phyloP scores from a whole-genome alignment of 495 filamentous ascomycete species.

The Daldinia loculata region DNA sequence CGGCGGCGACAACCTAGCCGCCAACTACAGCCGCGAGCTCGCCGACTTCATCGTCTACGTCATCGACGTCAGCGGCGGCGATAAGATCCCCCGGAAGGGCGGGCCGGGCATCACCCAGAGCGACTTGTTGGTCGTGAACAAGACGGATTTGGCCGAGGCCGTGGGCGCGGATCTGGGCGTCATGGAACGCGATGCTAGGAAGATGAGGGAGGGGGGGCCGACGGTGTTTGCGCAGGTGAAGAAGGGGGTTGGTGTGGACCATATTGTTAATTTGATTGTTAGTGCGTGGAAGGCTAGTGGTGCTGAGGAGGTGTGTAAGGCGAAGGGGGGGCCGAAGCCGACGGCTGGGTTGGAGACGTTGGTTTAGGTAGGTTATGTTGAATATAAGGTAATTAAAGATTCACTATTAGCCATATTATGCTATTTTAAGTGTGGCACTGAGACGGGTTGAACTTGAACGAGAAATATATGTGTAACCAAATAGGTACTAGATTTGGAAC shows the following conservation, averaged over 20 bases:
- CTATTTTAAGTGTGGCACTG: background rate
- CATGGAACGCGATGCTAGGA: conserved; percentile 93
- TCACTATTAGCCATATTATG: background rate
- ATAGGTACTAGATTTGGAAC: conserved; percentile 1
- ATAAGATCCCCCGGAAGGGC: conserved; percentile 96
- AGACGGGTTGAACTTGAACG: background rate
- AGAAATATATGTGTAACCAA: conserved; percentile 1
- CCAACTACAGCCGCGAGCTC: conserved; percentile 92
- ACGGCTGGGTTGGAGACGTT: conserved; percentile 59
- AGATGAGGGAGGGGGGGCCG: conserved; percentile 95
- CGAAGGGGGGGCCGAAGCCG: conserved; percentile 59
- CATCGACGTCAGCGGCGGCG: conserved; percentile 95
- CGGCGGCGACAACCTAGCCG: conserved; percentile 95
- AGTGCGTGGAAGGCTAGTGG: conserved; percentile 93
- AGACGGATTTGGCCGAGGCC: conserved; percentile 91
- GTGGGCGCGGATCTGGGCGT: conserved; percentile 91
- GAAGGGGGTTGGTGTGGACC: conserved; percentile 81
- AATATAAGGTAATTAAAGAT: background rate
- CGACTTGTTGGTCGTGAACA: conserved; percentile 92
- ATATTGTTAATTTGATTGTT: conserved; percentile 87
- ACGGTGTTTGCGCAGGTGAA: conserved; percentile 98
- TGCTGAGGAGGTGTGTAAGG: conserved; percentile 67
- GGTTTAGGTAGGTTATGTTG: conserved; percentile 9
- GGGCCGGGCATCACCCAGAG: conserved; percentile 96
- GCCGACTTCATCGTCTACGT: conserved; percentile 99